phyloP scores from a whole-genome alignment of 2,329 filamentous ascomycete genomes.

The Botrytis cinerea region DNA sequence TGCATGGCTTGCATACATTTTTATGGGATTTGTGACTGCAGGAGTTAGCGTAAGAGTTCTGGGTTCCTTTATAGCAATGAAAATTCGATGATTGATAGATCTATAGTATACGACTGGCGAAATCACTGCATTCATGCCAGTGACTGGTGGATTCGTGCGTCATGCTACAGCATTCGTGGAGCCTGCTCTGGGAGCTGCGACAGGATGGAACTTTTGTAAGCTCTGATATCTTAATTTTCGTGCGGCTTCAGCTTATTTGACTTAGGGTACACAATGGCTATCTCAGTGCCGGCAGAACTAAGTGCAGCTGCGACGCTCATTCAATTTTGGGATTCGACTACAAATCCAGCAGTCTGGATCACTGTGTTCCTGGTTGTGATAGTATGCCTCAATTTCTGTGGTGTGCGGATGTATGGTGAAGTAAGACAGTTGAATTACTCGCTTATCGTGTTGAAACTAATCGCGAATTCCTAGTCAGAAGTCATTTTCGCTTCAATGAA shows the following conservation, averaged over 20 bases:
- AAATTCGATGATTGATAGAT: neutral
- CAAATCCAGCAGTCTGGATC: slow-evolving; percentile 50
- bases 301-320: slow-evolving; percentile 64
- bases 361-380: slow-evolving; percentile 45
- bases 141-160: slow-evolving; percentile 46
- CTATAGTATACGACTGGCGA: slow-evolving; percentile 15
- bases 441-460: slow-evolving; percentile 57
- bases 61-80: neutral
- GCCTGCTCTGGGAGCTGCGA: slow-evolving; percentile 42
- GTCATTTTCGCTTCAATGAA: slow-evolving; percentile 57
- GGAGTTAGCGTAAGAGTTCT: slow-evolving; percentile 47
- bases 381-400: slow-evolving; percentile 64
- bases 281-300: slow-evolving; percentile 52
- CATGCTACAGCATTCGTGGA: slow-evolving; percentile 45
- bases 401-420: slow-evolving; percentile 53
- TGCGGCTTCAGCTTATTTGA: neutral
- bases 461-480: slow-evolving; percentile 39
- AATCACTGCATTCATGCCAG: slow-evolving; percentile 47
- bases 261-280: slow-evolving; percentile 58
- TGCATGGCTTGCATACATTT: slow-evolving; percentile 46
- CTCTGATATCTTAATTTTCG: slow-evolving; percentile 30
- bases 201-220: slow-evolving; percentile 39
- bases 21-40: slow-evolving; percentile 52
- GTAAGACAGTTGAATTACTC: slow-evolving; percentile 62
- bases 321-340: slow-evolving; percentile 63